Percentiles rank a stretch among this genome's conserved stretches.
Conservation (phyloP, 2,329 filamentous ascomycete genomes). For the Didymellaceae sp. region DNA sequence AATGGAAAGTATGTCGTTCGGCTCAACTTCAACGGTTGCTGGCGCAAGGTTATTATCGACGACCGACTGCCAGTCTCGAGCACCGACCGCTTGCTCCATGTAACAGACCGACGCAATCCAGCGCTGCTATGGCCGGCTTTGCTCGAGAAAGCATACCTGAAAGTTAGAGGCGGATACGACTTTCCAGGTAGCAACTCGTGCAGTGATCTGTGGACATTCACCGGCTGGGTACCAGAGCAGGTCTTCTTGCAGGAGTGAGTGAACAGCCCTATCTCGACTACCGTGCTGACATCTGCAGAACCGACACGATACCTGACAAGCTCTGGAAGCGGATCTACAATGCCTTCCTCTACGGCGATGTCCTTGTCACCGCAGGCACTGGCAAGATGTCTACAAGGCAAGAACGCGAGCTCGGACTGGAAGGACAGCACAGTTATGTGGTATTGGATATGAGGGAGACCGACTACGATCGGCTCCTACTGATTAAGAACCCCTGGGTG, state of each 20-base stretch:
- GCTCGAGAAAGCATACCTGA: slow-evolving; percentile 94
- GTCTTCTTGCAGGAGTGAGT: slow-evolving; percentile 79
- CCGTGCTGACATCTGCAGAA: slow-evolving; percentile 54
- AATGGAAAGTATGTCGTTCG: slow-evolving; percentile 91
- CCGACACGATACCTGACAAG: slow-evolving; percentile 76
- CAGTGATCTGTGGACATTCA: slow-evolving; percentile 90
- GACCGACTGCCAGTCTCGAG: slow-evolving; percentile 83
- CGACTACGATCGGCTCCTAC: slow-evolving; percentile 68
- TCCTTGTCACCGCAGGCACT: slow-evolving; percentile 89
- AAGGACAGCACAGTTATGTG: slow-evolving; percentile 92
- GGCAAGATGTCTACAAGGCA: slow-evolving; percentile 79
- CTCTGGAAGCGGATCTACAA: slow-evolving; percentile 80
- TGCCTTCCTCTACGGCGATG: slow-evolving; percentile 77
- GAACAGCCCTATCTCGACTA: background rate
- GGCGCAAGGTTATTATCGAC: slow-evolving; percentile 85
- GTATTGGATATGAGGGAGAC: slow-evolving; percentile 78
- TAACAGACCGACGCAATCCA: slow-evolving; percentile 83
- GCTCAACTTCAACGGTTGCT: slow-evolving; percentile 96
- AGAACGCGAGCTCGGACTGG: slow-evolving; percentile 80
- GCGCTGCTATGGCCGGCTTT: slow-evolving; percentile 89
- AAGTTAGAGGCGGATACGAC: slow-evolving; percentile 93
- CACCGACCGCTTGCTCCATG: slow-evolving; percentile 78
- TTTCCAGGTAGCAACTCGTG: slow-evolving; percentile 98
- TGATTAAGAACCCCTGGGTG: slow-evolving; percentile 97
- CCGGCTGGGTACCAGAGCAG: slow-evolving; percentile 96